These are phyloP conservation scores for Anisodus acutangulus DNA, from an alignment of 257 asterid species.

Conservation along the genomic window DNA sequence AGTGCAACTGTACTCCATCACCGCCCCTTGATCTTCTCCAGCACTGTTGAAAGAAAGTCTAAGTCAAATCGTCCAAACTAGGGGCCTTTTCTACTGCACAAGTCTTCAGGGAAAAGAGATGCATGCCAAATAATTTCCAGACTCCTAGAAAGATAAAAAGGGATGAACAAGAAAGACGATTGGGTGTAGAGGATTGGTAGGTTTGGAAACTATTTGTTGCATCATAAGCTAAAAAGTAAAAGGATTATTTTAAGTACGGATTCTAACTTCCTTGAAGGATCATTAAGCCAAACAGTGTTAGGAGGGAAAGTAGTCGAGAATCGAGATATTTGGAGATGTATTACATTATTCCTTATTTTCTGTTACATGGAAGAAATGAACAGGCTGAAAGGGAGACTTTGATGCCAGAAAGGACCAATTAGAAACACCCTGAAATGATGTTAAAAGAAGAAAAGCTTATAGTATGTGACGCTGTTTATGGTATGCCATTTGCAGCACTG, in stretches of 20 bases:
- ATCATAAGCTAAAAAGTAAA: background rate
- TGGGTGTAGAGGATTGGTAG: background rate
- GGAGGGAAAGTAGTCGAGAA: background rate
- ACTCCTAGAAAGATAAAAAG: background rate
- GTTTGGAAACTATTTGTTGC: background rate
- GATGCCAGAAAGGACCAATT: conserved; percentile 3
- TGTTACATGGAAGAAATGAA: background rate
- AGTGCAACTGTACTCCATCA: background rate
- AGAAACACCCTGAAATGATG: background rate
- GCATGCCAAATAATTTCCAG: conserved; percentile 1
- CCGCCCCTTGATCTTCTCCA: conserved; percentile 10
- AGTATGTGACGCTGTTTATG: conserved; percentile 9
- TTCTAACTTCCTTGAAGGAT: background rate
- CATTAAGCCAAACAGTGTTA: background rate
- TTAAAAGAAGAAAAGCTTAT: conserved; percentile 11
- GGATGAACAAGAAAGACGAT: background rate
- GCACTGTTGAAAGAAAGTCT: background rate
- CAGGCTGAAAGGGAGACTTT: background rate
- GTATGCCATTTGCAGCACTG: conserved; percentile 57
- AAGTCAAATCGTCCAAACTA: background rate
- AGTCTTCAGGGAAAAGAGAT: background rate
- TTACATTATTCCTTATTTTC: background rate
- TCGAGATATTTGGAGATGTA: background rate
- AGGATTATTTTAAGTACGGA: background rate
- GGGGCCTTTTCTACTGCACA: background rate